A percentile compares a stretch with the other conserved stretches of the same genome.
Evolutionary conservation across 2,329 filamentous ascomycete genomes (phyloP).

Genomic region (Epichloe sylvatica): DNA sequence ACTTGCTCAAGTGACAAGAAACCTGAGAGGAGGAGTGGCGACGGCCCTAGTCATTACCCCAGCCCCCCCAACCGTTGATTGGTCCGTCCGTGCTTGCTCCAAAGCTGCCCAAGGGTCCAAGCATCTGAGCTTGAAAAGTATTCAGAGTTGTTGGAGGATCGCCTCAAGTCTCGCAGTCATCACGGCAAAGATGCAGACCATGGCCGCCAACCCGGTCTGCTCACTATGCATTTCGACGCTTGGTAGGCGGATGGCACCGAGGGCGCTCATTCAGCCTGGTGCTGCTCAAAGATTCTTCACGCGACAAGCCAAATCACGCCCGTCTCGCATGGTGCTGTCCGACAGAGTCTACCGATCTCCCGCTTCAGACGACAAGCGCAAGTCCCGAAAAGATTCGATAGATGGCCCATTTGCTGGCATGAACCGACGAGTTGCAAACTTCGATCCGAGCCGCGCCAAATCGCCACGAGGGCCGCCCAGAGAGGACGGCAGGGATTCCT

Average conservation of each 20-base stretch:
- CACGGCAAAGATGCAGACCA: conserved; percentile 4
- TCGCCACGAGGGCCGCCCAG: conserved; percentile 8
- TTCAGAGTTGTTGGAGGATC: too few relatives aligned
- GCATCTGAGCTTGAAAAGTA: too few relatives aligned
- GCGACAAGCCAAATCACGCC: conserved; percentile 22
- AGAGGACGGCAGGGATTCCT: conserved; percentile 12
- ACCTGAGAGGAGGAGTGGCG: too few relatives aligned
- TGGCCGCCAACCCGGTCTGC: conserved; percentile 10
- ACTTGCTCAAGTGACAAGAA: conserved; percentile 12
- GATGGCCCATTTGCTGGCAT: conserved; percentile 41
- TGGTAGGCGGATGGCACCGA: conserved; percentile 5
- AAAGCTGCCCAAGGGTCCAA: too few relatives aligned
- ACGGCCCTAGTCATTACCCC: too few relatives aligned
- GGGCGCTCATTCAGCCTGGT: conserved; percentile 17
- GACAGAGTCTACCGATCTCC: conserved; percentile 34
- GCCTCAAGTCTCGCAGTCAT: background rate
- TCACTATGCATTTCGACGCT: conserved; percentile 8
- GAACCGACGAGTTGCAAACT: conserved; percentile 38
- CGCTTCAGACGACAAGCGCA: conserved; percentile 20
- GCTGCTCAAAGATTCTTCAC: conserved; percentile 23
- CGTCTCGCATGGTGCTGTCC: conserved; percentile 46
- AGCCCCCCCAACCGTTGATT: too few relatives aligned
- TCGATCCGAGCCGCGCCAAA: conserved; percentile 14
- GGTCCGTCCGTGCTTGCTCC: too few relatives aligned
- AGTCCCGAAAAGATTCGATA: conserved; percentile 22